Evolutionary conservation across 2,329 filamentous ascomycete species (phyloP), one percentile per base, ranked within the genome.

Genomic region (Aspergillus transmontanensis): DNA sequence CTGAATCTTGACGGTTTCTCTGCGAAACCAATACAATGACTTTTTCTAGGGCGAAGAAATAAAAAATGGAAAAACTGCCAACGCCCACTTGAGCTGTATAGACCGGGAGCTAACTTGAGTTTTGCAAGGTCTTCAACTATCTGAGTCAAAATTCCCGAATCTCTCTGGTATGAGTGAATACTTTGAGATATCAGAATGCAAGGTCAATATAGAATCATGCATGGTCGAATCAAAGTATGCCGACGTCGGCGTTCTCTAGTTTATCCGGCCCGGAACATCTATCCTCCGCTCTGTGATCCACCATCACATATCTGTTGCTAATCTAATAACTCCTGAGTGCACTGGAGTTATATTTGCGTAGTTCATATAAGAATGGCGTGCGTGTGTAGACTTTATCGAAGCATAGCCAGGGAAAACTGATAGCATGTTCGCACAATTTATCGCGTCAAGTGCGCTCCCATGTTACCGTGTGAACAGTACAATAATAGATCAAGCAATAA

Each of bases 111-210:
- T 41, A n/a, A 19, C 4, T 16, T n/a, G 4, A 16, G 16, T 23
- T 41, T 3, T 41, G 9, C 16, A 41, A 0, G 1, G 7, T 41
- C 16, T 41, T 41, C 4, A 9, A 10, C 1, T 41, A 41, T 0
- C 39, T 0, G 7, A 4, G 19, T 3, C 2, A 9, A n/a, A n/a
- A 1, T 10, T 7, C 6, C 16, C 3, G 3, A 3, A 1, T 41
- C 16, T 41, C 39, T 3, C 7, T 4, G 1, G 16, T 19, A n/a
- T 41, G 9, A 4, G 19, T 41, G 2, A n/a, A 41, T 41, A 4
- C 10, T 4, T 19, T n/a, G 19, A n/a, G 16, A n/a, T 41, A 41
- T 41, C 10, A n/a, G 10, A 3, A 41, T 41, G 39, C 16, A 41
- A n/a, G 19, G 16, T 4, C 39, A 41, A 46, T 46, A 46, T 46